Base-by-base conservation (phyloP, 192 early-diverging fungal species). In the Coemansia sp. region DNA sequence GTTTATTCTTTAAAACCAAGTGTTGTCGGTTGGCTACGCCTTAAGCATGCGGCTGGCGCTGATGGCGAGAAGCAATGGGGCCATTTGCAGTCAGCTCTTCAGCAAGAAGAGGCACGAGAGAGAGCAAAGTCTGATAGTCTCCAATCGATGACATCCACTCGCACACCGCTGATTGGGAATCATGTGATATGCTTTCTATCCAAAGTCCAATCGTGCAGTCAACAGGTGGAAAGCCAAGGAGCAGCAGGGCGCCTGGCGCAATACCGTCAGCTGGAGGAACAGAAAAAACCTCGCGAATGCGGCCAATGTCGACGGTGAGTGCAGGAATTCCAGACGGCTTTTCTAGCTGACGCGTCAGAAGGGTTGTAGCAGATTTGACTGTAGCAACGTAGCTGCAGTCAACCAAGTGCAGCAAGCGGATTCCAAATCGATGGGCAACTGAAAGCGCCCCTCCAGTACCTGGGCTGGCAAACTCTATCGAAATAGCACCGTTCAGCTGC, bases 221-320 rank as follows among this genome's bases (percentile, higher is more conserved):
- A 59, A 7, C 17, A 21, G 4, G 35, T 8, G 19, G n/a, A 5
- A 37, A 0, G 35, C 17, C 17, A 36, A 62, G 35, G 54, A 78
- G 13, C 11, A 69, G 34, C 41, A 78, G 37, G 29, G 60, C 62
- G 7, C 64, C 71, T 17, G 31, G 17, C 3, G 9, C 63, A 31
- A 78, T 63, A 27, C 76, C 76, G n/a, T 66, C 57, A 7, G 67
- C 70, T 3, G 76, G 76, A 5, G 76, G 71, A 9, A 78, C 67
- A 0, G 59, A 17, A 63, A 78, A 78, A 1, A 64, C 34, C 9
- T 37, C 21, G 1, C 76, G 63, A 40, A 72, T 56, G 17, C 54
- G 63, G 4, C 16, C 31, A 37, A 78, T 33, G 29, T 67, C 71
- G 1, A 73, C 11, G 11, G 0, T 17, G 8, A 69, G 24, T 7